Evolutionary conservation across 352 stramenopile genomes (phyloP), one percentile per base, ranked within the genome.

Genomic region (Globisporangium okanoganense): DNA sequence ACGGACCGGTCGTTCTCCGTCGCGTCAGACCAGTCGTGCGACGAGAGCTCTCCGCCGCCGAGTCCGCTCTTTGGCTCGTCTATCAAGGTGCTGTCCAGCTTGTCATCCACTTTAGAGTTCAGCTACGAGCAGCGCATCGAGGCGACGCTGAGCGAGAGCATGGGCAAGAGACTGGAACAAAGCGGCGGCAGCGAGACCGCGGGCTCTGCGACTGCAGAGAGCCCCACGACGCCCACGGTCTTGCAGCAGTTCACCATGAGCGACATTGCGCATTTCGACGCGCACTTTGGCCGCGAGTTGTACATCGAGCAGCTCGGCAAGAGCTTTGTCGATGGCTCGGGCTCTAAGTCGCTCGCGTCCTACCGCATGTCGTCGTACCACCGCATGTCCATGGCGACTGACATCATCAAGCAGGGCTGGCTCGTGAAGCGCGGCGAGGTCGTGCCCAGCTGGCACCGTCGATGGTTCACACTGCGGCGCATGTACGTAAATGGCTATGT

Each of bases 371-470:
- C 81, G 5, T 84, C 79, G 20, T 76, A 84, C 63, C 71, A 84
- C 48, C 72, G 75, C 13, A 75, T 85, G 62, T 84, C 68, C n/a
- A 65, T 56, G 49, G 69, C 65, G 20, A 66, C 73, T 1, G 63
- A 73, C 44, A 56, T 84, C 3, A 65, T 87, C 47, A 79, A 80
- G 14, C 80, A 95, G 58, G 85, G 85, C 29, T 93, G 85, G 85
- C 71, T 95, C 47, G 70, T 85, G 43, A 95, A 95, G 66, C 78
- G 79, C 12, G 85, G 78, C 12, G 80, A 87, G 36, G 78, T 93
- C 25, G 78, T 95, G 47, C 83, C 69, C 1, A 92, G 73, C 52
- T 95, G 85, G 76, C 76, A 87, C 48, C 88, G 87, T 55, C 82
- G 85, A 4, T 95, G 83, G 83, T 89, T 95, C 63, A 91, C 71